Evolutionary conservation across 2,329 filamentous ascomycete genomes (phyloP).

Genomic region (Trichoderma arundinaceum): DNA sequence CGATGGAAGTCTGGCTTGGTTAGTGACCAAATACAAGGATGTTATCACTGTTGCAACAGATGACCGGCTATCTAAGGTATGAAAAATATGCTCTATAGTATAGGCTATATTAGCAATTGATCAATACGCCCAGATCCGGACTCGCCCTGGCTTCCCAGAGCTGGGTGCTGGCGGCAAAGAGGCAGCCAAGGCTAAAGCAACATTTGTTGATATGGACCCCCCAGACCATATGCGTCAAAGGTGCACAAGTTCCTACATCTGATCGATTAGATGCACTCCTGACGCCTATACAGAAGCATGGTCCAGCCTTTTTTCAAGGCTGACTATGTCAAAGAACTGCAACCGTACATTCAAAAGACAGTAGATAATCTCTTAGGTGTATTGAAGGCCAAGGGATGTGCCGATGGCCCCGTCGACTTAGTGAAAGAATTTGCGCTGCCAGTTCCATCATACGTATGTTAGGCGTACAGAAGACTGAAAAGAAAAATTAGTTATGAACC

Average conservation of each 20-base stretch:
- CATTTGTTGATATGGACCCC: slow-evolving; percentile 13
- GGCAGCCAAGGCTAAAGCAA: slow-evolving; percentile 4
- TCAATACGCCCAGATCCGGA: neutral
- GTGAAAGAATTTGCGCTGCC: too few species aligned
- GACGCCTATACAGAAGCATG: too few species aligned
- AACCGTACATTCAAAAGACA: slow-evolving; percentile 12
- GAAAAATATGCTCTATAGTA: neutral
- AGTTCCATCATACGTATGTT: too few species aligned
- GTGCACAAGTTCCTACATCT: neutral
- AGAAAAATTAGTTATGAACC: too few species aligned
- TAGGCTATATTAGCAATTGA: neutral
- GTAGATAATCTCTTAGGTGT: neutral
- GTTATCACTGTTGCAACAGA: slow-evolving; percentile 9
- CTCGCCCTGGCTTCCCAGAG: slow-evolving; percentile 2
- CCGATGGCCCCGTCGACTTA: too few species aligned
- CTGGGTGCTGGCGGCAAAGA: slow-evolving; percentile 1
- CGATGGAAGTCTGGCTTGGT: slow-evolving; percentile 9
- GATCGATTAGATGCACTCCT: too few species aligned
- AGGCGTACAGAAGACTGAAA: too few species aligned
- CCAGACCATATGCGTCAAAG: slow-evolving; percentile 7
- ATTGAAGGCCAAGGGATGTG: neutral
- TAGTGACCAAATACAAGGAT: slow-evolving; percentile 7
- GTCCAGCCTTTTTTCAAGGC: neutral
- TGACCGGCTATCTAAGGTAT: slow-evolving; percentile 2
- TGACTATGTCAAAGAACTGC: neutral